phyloP scores from a whole-genome alignment of 2,329 filamentous ascomycete species.

The Colletotrichum destructivum region DNA sequence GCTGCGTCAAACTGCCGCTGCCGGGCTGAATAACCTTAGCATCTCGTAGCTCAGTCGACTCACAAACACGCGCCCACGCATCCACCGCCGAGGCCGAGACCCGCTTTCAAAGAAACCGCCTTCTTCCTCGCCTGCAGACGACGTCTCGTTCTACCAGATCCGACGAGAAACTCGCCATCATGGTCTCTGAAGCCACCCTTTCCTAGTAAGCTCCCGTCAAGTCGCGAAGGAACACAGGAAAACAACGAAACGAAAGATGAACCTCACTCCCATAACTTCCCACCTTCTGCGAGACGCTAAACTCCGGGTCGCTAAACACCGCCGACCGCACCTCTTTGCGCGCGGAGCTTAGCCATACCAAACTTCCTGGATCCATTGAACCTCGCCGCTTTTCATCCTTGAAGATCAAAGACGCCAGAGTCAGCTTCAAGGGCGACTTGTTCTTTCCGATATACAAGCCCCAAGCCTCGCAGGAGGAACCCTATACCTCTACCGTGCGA shows the following conservation, averaged over 20 bases:
- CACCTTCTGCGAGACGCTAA: background rate
- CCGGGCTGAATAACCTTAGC: too few relatives aligned
- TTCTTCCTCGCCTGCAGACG: too few relatives aligned
- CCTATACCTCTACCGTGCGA: background rate
- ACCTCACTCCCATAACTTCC: background rate
- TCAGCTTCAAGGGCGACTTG: background rate
- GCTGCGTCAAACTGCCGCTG: too few relatives aligned
- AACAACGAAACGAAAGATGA: too few relatives aligned
- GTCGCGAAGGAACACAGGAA: background rate
- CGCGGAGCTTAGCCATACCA: background rate
- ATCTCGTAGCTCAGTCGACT: too few relatives aligned
- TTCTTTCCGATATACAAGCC: background rate
- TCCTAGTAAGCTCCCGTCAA: slow-evolving; percentile 3
- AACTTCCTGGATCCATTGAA: background rate
- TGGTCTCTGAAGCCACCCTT: background rate
- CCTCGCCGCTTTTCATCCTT: background rate
- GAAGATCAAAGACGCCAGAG: background rate
- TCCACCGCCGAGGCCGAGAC: too few relatives aligned
- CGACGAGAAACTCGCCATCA: too few relatives aligned
- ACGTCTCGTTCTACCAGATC: too few relatives aligned
- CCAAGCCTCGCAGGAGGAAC: background rate
- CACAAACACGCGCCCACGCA: too few relatives aligned
- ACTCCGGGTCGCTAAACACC: background rate
- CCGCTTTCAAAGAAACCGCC: too few relatives aligned
- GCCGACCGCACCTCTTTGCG: background rate